Percentiles rank a stretch among this genome's conserved stretches.
Conservation (phyloP, 139 green algal genomes). For the Desmodesmus armatus region DNA sequence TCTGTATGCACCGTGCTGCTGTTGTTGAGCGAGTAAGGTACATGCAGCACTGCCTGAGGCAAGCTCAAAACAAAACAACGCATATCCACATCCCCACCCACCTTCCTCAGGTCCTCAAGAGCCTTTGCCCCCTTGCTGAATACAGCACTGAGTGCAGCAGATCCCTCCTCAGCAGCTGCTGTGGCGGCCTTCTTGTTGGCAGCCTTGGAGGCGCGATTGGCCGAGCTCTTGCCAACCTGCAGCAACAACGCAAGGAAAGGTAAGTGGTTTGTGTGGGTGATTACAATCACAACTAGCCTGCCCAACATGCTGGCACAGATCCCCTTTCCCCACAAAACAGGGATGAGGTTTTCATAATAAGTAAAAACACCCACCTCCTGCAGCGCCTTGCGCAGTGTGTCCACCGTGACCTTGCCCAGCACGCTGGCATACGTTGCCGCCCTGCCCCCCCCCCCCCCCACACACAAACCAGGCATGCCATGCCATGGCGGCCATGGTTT, state of each 20-base stretch:
- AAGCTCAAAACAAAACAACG: not conserved
- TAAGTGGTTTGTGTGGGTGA: too few species aligned
- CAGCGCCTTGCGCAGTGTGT: constrained; percentile 71
- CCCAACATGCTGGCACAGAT: too few species aligned
- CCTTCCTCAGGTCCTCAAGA: constrained; percentile 81
- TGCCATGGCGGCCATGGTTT: too few species aligned
- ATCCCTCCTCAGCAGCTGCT: constrained; percentile 73
- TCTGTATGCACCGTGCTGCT: too few species aligned
- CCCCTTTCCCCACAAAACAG: too few species aligned
- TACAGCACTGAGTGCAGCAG: constrained; percentile 65
- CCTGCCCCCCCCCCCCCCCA: too few species aligned
- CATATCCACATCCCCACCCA: constrained; percentile 23
- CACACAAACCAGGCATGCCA: too few species aligned
- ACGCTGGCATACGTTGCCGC: too few species aligned
- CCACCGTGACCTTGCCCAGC: too few species aligned
- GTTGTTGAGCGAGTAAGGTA: not conserved
- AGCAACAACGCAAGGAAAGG: too few species aligned
- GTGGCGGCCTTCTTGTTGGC: constrained; percentile 77
- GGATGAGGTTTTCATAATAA: too few species aligned
- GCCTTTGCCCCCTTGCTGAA: constrained; percentile 49
- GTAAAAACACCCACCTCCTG: constrained; percentile 54
- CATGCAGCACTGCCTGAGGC: not conserved
- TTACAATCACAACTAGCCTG: too few species aligned
- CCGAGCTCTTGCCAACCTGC: constrained; percentile 83
- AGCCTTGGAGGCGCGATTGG: constrained; percentile 66